These are phyloP conservation scores for Kwoniella dejecticola DNA, from an alignment of 768 basidiomycete genomes.

Conservation along the genomic window DNA sequence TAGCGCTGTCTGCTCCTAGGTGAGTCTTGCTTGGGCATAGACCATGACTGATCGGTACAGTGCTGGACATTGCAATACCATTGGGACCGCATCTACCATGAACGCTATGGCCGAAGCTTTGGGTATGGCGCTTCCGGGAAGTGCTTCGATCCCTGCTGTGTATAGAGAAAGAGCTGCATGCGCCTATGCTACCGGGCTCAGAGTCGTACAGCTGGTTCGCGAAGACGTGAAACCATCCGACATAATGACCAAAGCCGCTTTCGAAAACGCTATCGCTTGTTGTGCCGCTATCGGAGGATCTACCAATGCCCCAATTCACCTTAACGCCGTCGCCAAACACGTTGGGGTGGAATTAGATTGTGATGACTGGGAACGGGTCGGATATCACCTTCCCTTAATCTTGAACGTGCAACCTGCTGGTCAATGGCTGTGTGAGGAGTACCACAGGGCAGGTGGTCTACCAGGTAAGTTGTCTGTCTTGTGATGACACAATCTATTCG, in stretches of 20 bases:
- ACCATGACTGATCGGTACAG: slow-evolving; percentile 23
- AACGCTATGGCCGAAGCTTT: slow-evolving; percentile 54
- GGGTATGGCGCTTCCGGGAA: slow-evolving; percentile 54
- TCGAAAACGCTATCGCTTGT: slow-evolving; percentile 49
- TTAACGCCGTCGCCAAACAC: slow-evolving; percentile 51
- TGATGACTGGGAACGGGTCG: slow-evolving; percentile 48
- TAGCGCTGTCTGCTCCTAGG: slow-evolving; percentile 46
- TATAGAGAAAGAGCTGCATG: slow-evolving; percentile 54
- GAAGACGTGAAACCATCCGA: slow-evolving; percentile 54
- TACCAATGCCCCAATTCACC: slow-evolving; percentile 50
- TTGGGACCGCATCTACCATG: slow-evolving; percentile 55
- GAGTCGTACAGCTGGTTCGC: slow-evolving; percentile 52
- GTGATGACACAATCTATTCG: background rate
- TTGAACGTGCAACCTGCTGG: slow-evolving; percentile 49
- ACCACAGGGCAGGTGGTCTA: slow-evolving; percentile 50
- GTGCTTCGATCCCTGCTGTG: slow-evolving; percentile 51
- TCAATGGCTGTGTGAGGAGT: slow-evolving; percentile 50
- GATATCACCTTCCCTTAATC: slow-evolving; percentile 44
- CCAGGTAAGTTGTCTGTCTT: slow-evolving; percentile 33
- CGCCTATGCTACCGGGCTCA: slow-evolving; percentile 49
- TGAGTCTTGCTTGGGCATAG: slow-evolving; percentile 11
- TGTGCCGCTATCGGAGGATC: slow-evolving; percentile 50
- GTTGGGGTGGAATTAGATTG: slow-evolving; percentile 42
- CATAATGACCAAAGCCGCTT: slow-evolving; percentile 45
- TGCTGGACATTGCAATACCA: slow-evolving; percentile 52